A percentile compares a stretch with the other conserved stretches of the same genome.
Evolutionary conservation across 1,284 basidiomycete genomes (phyloP).

Genomic region (Pholiota adiposa): DNA sequence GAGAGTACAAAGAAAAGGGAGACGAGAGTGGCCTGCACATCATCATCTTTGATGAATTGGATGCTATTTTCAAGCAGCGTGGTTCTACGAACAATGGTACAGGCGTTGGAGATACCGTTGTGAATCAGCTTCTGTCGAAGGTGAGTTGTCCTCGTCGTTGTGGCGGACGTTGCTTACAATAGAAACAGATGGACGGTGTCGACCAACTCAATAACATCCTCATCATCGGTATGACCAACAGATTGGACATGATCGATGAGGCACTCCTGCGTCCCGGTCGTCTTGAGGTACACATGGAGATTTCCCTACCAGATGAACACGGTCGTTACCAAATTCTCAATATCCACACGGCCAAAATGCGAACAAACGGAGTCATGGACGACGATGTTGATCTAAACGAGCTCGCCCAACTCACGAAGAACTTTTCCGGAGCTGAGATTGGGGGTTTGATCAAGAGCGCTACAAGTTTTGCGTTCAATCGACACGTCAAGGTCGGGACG

Average conservation of each 20-base stretch:
- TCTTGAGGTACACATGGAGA: conserved; percentile 99
- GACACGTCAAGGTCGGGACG: conserved; percentile 97
- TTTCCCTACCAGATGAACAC: conserved; percentile 93
- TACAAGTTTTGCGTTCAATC: conserved; percentile 96
- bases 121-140: conserved; percentile 98
- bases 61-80: conserved; percentile 99
- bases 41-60: conserved; percentile 99
- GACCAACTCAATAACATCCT: conserved; percentile 99
- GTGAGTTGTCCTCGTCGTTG: conserved; percentile 39
- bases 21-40: conserved; percentile 98
- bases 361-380: conserved; percentile 90
- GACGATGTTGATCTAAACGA: conserved; percentile 85
- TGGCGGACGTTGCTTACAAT: neutral
- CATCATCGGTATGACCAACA: conserved; percentile 99
- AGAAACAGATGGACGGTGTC: conserved; percentile 97
- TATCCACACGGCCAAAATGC: conserved; percentile 97
- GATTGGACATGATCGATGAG: conserved; percentile 99
- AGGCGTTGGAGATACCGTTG: conserved; percentile 97
- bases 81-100: conserved; percentile 90
- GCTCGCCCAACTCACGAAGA: conserved; percentile 89
- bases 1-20: conserved; percentile 99
- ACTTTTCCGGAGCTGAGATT: conserved; percentile 98
- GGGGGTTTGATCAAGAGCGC: conserved; percentile 97
- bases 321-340: conserved; percentile 94
- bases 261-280: conserved; percentile 96